Percentiles rank a stretch among this genome's conserved stretches.
phyloP scores from a whole-genome alignment of 2,329 filamentous ascomycete genomes.

The Exophiala viscosa region DNA sequence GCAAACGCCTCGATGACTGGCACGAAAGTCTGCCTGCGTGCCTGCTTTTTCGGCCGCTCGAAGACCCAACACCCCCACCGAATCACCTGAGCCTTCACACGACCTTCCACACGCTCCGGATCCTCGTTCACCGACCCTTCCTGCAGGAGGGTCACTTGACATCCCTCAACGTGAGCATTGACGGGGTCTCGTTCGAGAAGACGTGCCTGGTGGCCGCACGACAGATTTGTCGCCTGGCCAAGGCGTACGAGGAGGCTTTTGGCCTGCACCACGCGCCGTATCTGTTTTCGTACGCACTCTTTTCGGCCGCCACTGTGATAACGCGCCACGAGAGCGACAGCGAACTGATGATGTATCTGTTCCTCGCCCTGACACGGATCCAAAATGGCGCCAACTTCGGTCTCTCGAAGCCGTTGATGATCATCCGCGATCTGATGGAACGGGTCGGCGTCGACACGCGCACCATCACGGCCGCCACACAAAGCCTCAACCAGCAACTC shows the following conservation, averaged over 20 bases:
- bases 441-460: neutral
- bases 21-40: neutral
- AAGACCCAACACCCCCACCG: neutral
- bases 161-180: neutral
- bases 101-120: neutral
- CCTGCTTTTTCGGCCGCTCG: neutral
- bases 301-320: constrained; percentile 25
- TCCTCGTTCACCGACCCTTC: neutral
- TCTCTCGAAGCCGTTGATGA: constrained; percentile 36
- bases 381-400: constrained; percentile 38
- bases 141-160: neutral
- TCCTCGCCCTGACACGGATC: constrained; percentile 36
- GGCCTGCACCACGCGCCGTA: constrained; percentile 3
- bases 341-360: constrained; percentile 38
- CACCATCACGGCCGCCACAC: too few relatives aligned
- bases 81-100: neutral
- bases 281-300: constrained; percentile 22
- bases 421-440: constrained; percentile 33
- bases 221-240: neutral
- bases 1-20: neutral
- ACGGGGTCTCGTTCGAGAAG: neutral
- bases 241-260: neutral
- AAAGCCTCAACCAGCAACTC: too few relatives aligned
- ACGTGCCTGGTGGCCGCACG: neutral
- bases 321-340: constrained; percentile 25